Evolutionary conservation across 139 green algal species (phyloP), one percentile per base, ranked within the genome.

Genomic region (Pleodorina starrii): DNA sequence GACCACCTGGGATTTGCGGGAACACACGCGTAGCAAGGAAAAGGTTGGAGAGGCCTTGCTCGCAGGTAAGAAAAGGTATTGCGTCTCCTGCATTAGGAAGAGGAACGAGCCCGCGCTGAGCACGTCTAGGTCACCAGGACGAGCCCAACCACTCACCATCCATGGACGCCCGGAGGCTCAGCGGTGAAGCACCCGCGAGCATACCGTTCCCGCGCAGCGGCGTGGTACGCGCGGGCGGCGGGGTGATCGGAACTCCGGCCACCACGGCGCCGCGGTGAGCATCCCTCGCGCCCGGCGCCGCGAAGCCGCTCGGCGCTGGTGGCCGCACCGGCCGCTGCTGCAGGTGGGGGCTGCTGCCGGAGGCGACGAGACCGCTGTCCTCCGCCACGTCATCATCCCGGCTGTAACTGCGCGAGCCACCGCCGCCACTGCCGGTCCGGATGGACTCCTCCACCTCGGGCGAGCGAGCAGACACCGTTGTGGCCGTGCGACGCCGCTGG

Each of bases 1-100:
- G 44, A 6, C 82, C 82, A 0, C 66, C 82, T 88, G 82, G 1
- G n/a, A n/a, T n/a, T n/a, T n/a, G n/a, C n/a, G n/a, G n/a, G n/a
- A n/a, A n/a, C n/a, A n/a, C n/a, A n/a, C n/a, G n/a, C n/a, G n/a
- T n/a, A n/a, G n/a, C n/a, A n/a, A n/a, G n/a, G n/a, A n/a, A n/a
- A n/a, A n/a, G n/a, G n/a, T n/a, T n/a, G n/a, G n/a, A n/a, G n/a
- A n/a, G n/a, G n/a, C n/a, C n/a, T n/a, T n/a, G n/a, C n/a, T n/a
- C n/a, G n/a, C n/a, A n/a, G n/a, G n/a, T n/a, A n/a, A n/a, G n/a
- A n/a, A n/a, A n/a, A n/a, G n/a, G n/a, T n/a, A n/a, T n/a, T n/a
- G n/a, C n/a, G n/a, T n/a, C n/a, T n/a, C n/a, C n/a, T n/a, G n/a
- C n/a, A n/a, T n/a, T n/a, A n/a, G n/a, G n/a, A n/a, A n/a, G n/a